Percentiles rank a stretch among this genome's conserved stretches.
Conservation (phyloP, 1,284 basidiomycete species). For the Microbotryum violaceum region DNA sequence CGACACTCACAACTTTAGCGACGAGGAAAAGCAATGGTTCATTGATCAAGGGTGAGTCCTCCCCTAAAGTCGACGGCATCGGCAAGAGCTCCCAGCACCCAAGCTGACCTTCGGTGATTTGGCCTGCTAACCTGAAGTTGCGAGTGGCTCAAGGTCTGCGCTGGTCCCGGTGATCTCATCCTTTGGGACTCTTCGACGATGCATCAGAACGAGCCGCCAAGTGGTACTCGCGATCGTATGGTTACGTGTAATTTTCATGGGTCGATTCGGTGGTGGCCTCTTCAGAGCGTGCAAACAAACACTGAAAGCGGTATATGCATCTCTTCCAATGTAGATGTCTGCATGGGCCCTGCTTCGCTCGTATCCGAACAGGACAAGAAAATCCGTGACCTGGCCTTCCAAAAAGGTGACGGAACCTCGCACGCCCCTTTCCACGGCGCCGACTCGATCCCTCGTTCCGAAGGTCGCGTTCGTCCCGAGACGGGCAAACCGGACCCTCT, state of each 20-base stretch:
- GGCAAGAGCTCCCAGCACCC: too few relatives aligned
- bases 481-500: conserved; percentile 10
- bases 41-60: conserved; percentile 11
- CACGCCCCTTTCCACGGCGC: conserved; percentile 14
- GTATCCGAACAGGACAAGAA: conserved; percentile 12
- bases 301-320: background rate
- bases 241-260: conserved; percentile 12
- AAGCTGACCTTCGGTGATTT: too few relatives aligned
- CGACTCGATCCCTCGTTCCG: background rate
- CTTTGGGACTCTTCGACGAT: conserved; percentile 30
- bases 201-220: conserved; percentile 22
- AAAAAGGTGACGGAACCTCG: conserved; percentile 6
- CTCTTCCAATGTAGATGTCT: conserved; percentile 5
- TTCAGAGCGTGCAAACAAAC: background rate
- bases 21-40: conserved; percentile 21
- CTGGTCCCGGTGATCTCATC: conserved; percentile 21
- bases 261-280: background rate
- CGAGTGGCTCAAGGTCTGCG: conserved; percentile 18
- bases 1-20: conserved; percentile 12
- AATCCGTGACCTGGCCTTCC: conserved; percentile 3
- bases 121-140: background rate
- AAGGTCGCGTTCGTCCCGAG: conserved; percentile 3
- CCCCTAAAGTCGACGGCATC: too few relatives aligned
- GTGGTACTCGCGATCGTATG: conserved; percentile 12
- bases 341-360: conserved; percentile 12